Base-by-base conservation (phyloP, 2,329 filamentous ascomycete species). In the Aspergillus fumigatus region DNA sequence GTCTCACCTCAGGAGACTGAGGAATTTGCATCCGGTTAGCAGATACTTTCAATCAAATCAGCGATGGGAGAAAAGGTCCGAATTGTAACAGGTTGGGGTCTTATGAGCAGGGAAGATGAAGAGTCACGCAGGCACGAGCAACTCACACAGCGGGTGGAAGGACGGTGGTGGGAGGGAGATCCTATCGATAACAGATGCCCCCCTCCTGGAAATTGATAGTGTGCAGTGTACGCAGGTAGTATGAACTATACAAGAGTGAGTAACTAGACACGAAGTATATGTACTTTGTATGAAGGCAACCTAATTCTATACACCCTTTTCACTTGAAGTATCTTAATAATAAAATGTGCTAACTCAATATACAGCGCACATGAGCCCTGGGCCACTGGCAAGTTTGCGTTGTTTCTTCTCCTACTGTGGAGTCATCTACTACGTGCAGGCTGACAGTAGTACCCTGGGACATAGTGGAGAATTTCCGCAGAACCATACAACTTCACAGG, bases 131-230 rank as follows among this genome's bases (percentile, higher is more conserved):
- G 66, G 66, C 60, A 67, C 65, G 64, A 58, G 62, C 63, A 61
- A 66, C 59, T 67, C 58, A 63, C 53, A 59, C 50, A 32, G 51
- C 41, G 25, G 50, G 47, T 49, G 11, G 52, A 45, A 32, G 48
- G 48, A 35, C 50, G 55, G 59, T 27, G 55, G 59, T 58, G 56
- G 56, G 40, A 48, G 43, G 51, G 52, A 48, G 50, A 49, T 58
- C 67, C 67, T 71, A 71, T 71, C 67, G 67, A 70, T 68, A 66
- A 67, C 58, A 53, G 64, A 53, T 32, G 27, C 58, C 54, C 66
- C 67, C 68, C 67, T 69, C 67, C 67, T 65, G 64, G 56, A 27
- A 29, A 49, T 21, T 53, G 27, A 29, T 29, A 29, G 27, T 29
- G 27, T 29, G 11, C 27, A 4, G 27, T n/a, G n/a, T n/a, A n/a